Conservation (phyloP, 345 rosid species). For the Jatropha curcas region DNA sequence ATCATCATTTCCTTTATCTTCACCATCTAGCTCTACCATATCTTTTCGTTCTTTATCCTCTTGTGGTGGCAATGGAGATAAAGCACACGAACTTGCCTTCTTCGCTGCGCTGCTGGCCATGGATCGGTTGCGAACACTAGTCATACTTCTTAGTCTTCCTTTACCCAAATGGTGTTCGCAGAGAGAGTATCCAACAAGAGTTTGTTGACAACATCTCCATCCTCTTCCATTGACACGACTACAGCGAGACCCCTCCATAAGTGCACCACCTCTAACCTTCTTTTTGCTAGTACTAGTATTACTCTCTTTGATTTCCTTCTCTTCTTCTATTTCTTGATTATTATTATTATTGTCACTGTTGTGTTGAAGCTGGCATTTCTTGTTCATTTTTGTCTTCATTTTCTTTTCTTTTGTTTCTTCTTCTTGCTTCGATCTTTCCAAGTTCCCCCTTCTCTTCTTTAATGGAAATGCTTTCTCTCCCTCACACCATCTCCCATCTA, state of each 20-base stretch:
- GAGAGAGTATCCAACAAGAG: conserved; percentile 87
- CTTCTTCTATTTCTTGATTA: conserved; percentile 14
- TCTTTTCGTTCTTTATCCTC: conserved; percentile 2
- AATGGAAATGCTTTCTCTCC: conserved; percentile 49
- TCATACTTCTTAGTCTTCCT: conserved; percentile 81
- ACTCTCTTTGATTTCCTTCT: not conserved
- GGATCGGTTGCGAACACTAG: conserved; percentile 42
- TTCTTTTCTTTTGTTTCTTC: conserved; percentile 25
- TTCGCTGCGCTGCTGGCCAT: conserved; percentile 9
- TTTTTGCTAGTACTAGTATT: conserved; percentile 31
- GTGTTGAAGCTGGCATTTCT: conserved; percentile 33
- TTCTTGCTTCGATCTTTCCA: conserved; percentile 25
- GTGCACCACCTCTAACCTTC: conserved; percentile 51
- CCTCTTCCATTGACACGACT: conserved; percentile 97
- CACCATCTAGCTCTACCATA: not conserved
- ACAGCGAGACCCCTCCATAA: conserved; percentile 87
- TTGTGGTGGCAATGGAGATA: conserved; percentile 10
- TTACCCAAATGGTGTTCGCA: conserved; percentile 98
- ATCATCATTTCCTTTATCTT: conserved; percentile 16
- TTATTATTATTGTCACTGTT: conserved; percentile 1
- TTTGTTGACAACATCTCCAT: conserved; percentile 95
- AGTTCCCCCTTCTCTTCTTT: conserved; percentile 62
- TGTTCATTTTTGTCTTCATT: conserved; percentile 53
- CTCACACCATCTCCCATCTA: conserved; percentile 43
- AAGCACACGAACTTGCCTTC: conserved; percentile 10